These are phyloP conservation scores for Crucibulum laeve DNA, from an alignment of 768 basidiomycete genomes.

Conservation along the genomic window DNA sequence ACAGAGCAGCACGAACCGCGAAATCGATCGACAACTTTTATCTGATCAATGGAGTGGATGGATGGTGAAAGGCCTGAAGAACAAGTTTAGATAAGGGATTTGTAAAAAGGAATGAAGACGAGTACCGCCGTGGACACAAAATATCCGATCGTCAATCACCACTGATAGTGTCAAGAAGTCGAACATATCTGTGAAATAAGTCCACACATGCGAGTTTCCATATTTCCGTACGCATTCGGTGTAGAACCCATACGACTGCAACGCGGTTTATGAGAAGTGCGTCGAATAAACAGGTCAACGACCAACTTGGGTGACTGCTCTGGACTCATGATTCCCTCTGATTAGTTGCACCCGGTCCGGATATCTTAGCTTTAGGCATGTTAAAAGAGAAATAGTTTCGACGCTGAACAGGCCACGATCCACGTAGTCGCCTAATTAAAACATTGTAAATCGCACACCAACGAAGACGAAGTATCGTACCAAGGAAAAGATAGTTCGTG, in stretches of 20 bases:
- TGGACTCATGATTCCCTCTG: constrained; percentile 94
- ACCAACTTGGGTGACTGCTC: constrained; percentile 95
- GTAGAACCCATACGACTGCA: constrained; percentile 97
- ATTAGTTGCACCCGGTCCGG: constrained; percentile 96
- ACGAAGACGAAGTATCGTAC: constrained; percentile 39
- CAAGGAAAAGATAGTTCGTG: constrained; percentile 98
- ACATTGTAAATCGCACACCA: constrained; percentile 6
- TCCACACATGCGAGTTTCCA: constrained; percentile 94
- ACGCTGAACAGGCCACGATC: constrained; percentile 97
- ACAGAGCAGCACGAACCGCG: constrained; percentile 54
- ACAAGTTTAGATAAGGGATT: constrained; percentile 9
- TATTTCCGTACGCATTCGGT: constrained; percentile 98
- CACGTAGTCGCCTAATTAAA: constrained; percentile 85
- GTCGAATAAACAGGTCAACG: constrained; percentile 14
- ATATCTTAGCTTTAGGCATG: constrained; percentile 94
- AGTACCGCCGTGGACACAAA: constrained; percentile 96
- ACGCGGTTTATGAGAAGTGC: constrained; percentile 21
- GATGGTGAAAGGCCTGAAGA: constrained; percentile 87
- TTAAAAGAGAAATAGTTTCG: constrained; percentile 95
- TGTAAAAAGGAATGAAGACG: constrained; percentile 8
- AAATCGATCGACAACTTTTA: constrained; percentile 98
- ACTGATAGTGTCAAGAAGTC: constrained; percentile 97
- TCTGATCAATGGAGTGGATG: constrained; percentile 98
- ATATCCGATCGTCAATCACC: constrained; percentile 98
- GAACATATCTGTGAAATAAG: constrained; percentile 99